These are phyloP conservation scores for Wickerhamiella brachini DNA, from an alignment of 805 yeast species.

Conservation along the genomic window DNA sequence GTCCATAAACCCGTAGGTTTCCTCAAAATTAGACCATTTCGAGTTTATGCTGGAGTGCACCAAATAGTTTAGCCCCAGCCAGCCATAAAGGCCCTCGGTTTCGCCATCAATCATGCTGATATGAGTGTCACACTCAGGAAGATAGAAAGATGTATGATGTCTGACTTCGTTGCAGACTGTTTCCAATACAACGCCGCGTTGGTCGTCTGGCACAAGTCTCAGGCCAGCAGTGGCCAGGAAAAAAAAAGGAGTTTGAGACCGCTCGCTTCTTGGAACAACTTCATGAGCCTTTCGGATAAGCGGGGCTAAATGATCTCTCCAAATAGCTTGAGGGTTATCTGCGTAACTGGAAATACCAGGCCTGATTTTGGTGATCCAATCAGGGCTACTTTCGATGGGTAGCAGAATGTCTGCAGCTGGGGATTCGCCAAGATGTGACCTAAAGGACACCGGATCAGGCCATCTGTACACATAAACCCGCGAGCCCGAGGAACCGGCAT, in stretches of 20 bases:
- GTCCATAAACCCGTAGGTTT: conserved; percentile 82
- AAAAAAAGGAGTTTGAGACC: conserved; percentile 65
- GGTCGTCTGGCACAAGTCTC: conserved; percentile 53
- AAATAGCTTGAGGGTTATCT: conserved; percentile 40
- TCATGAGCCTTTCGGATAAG: conserved; percentile 55
- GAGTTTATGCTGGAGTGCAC: conserved; percentile 36
- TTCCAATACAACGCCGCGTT: conserved; percentile 39
- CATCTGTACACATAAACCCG: conserved; percentile 73
- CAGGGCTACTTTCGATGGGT: conserved; percentile 51
- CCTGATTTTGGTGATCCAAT: conserved; percentile 57
- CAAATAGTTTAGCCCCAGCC: conserved; percentile 83
- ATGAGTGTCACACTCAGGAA: conserved; percentile 50
- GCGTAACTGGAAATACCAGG: conserved; percentile 77
- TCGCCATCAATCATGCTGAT: conserved; percentile 87
- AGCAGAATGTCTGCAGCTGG: conserved; percentile 36
- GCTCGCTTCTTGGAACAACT: conserved; percentile 50
- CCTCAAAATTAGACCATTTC: conserved; percentile 15
- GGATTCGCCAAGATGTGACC: conserved; percentile 24
- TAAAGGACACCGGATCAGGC: conserved; percentile 36
- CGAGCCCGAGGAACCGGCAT: conserved; percentile 94
- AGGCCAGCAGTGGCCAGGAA: conserved; percentile 96
- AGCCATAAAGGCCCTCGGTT: conserved; percentile 88
- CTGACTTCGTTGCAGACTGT: conserved; percentile 47
- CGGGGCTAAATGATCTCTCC: conserved; percentile 55
- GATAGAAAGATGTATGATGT: conserved; percentile 39